Evolutionary conservation across 2,329 filamentous ascomycete genomes (phyloP).

Genomic region (Anthostomella pinea): DNA sequence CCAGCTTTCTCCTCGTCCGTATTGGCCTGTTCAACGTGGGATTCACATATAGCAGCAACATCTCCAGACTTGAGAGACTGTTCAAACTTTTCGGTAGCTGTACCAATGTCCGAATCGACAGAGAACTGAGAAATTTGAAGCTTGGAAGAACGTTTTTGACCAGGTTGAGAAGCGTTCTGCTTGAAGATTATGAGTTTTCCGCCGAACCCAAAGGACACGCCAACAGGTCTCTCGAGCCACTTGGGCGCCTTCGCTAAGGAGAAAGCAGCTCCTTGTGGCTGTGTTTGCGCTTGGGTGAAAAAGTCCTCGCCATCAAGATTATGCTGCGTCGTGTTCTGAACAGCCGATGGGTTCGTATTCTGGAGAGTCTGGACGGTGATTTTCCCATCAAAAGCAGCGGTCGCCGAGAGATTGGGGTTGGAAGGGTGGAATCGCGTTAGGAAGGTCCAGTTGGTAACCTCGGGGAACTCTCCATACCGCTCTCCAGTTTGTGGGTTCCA

Average conservation of each 20-base stretch:
- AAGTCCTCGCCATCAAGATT: slow-evolving; percentile 90
- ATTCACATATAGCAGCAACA: slow-evolving; percentile 73
- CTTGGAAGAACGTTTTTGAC: slow-evolving; percentile 68
- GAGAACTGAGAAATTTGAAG: slow-evolving; percentile 85
- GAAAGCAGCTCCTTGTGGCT: slow-evolving; percentile 88
- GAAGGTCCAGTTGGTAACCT: slow-evolving; percentile 99
- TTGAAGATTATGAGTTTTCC: slow-evolving; percentile 83
- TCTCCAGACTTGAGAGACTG: slow-evolving; percentile 75
- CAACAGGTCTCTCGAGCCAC: slow-evolving; percentile 83
- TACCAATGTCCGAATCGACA: slow-evolving; percentile 80
- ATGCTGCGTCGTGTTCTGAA: slow-evolving; percentile 63
- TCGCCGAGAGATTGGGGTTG: slow-evolving; percentile 89
- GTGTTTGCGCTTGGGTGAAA: slow-evolving; percentile 88
- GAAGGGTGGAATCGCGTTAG: slow-evolving; percentile 90
- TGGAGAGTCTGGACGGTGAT: slow-evolving; percentile 92
- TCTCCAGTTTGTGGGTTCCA: slow-evolving; percentile 96
- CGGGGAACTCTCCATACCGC: slow-evolving; percentile 85
- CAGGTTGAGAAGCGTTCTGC: slow-evolving; percentile 54
- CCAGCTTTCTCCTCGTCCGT: slow-evolving; percentile 92
- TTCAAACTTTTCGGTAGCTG: slow-evolving; percentile 83
- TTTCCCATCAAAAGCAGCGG: slow-evolving; percentile 95
- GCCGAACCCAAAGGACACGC: slow-evolving; percentile 91
- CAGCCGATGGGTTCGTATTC: slow-evolving; percentile 79
- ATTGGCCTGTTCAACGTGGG: slow-evolving; percentile 70
- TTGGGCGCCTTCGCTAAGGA: slow-evolving; percentile 80